Evolutionary conservation across 2,329 filamentous ascomycete species (phyloP), one percentile per base, ranked within the genome.

Genomic region (Fusarium buxicola): DNA sequence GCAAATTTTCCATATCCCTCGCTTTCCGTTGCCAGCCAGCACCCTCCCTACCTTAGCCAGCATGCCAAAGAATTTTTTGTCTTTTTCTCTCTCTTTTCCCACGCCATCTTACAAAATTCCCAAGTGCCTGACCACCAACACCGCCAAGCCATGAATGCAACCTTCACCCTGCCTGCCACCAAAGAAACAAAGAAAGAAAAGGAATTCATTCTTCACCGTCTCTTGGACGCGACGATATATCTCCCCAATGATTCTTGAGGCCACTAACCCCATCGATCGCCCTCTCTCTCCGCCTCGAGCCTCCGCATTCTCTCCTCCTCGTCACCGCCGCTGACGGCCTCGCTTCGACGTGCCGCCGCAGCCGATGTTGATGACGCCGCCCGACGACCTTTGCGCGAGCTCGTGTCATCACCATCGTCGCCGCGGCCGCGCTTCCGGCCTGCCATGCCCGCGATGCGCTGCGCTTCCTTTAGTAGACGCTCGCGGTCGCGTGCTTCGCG

Each of bases 401-500:
- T 69, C 6, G 65, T 67, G 47, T 75, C 77, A 24, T 74, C 77
- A 24, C 75, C 75, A 45, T 74, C 75, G 13, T 72, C 80, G 6
- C 79, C 81, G n/a, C 83, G 77, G 46, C 79, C 74, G 61, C 86
- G 75, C 74, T 88, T 84, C 66, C 79, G 69, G 48, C 81, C 77
- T 3, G 80, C 74, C 48, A 87, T 72, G 38, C 84, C 80, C 39
- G 86, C 81, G 75, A 89, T 85, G 31, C 86, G 83, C 74, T 91
- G 87, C 34, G 87, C 86, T 75, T 92, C 89, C 69, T 88, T 89
- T 11, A 89, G 79, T 47, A 91, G 78, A 24, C 89, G 81, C 73
- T 90, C 88, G 40, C 88, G 82, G 69, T 89, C 84, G 13, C 87
- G 80, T 11, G 85, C 85, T 71, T 91, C 89, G 18, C 89, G 86